These are phyloP conservation scores for Helenozyma rhizophorensis DNA, from an alignment of 805 yeast species.

Conservation along the genomic window DNA sequence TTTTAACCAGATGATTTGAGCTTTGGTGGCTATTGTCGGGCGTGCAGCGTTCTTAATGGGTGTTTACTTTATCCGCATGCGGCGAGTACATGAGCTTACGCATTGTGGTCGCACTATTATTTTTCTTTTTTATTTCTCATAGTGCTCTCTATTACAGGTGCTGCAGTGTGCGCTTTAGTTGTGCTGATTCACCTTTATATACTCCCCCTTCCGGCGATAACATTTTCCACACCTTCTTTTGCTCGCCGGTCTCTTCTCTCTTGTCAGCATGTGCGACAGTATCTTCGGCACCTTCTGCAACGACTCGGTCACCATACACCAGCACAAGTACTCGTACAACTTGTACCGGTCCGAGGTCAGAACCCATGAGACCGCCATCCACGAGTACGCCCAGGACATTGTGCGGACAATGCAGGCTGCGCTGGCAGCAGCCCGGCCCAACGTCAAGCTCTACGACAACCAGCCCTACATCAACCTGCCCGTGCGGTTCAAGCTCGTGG, in stretches of 20 bases:
- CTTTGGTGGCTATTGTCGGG: conserved; percentile 5
- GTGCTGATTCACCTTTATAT: background rate
- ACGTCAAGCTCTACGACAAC: conserved; percentile 57
- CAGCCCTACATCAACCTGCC: conserved; percentile 83
- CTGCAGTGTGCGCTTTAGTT: background rate
- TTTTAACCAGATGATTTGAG: conserved; percentile 5
- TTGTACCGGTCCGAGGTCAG: conserved; percentile 47
- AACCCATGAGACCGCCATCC: conserved; percentile 41
- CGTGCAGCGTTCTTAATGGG: conserved; percentile 4
- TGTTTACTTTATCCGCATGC: conserved; percentile 1
- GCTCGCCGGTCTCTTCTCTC: no score
- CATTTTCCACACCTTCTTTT: no score
- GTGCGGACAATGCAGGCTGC: conserved; percentile 33
- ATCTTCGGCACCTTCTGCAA: conserved; percentile 8
- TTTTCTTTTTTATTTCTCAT: conserved; percentile 13
- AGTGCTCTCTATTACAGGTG: background rate
- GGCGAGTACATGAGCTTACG: no score
- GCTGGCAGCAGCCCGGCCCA: conserved; percentile 41
- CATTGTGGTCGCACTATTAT: background rate
- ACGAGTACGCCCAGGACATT: conserved; percentile 53
- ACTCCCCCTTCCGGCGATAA: no score
- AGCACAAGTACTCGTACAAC: conserved; percentile 47
- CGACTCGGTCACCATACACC: conserved; percentile 18
- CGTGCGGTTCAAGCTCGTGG: conserved; percentile 71
- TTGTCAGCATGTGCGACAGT: background rate